Evolutionary conservation across 2,329 filamentous ascomycete genomes (phyloP), one percentile per base, ranked within the genome.

Genomic region (Tolypocladium inflatum): DNA sequence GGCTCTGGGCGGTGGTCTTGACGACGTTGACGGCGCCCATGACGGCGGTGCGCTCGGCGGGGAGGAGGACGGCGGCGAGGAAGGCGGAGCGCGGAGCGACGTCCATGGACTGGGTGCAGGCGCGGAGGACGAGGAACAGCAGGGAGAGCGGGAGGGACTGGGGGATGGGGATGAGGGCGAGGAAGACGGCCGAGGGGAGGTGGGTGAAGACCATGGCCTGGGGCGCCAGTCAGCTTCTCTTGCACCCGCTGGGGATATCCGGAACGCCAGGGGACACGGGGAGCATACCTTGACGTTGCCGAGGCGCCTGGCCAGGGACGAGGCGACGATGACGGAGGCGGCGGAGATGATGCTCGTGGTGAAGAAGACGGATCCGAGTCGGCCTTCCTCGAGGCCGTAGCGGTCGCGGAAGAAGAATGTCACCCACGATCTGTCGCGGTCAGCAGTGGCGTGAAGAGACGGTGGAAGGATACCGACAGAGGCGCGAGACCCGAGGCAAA

Each of bases 201-300:
- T 90, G 87, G 0, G 87, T 89, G 65, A 89, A 88, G 10, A 88
- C 86, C 87, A 90, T 90, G 1, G 87, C 89, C 76, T 84, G 60
- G 1, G 19, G 57, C 7, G 58, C 59, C 56, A 30, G 39, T 3
- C 15, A 17, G n/a, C 35, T n/a, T 17, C 13, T 19, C 30, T 26
- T 30, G 4, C 2, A 17, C 3, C 30, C 15, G 1, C 7, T 2
- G 6, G 30, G 61, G 63, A 61, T 1, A 35, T 38, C 6, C 19
- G 15, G 30, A 33, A 9, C n/a, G 30, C 30, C 7, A 33, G 30
- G 7, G 3, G 8, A 7, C 65, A 61, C 7, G 65, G 59, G 56
- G 51, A 64, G 26, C 84, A 75, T 59, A 86, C 82, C 62, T 85
- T 85, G 51, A 90, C 80, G 41, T 91, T 82, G 7, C 82, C 82